phyloP scores from a whole-genome alignment of 2,329 filamentous ascomycete genomes.

The Coleophoma eucalyptorum region DNA sequence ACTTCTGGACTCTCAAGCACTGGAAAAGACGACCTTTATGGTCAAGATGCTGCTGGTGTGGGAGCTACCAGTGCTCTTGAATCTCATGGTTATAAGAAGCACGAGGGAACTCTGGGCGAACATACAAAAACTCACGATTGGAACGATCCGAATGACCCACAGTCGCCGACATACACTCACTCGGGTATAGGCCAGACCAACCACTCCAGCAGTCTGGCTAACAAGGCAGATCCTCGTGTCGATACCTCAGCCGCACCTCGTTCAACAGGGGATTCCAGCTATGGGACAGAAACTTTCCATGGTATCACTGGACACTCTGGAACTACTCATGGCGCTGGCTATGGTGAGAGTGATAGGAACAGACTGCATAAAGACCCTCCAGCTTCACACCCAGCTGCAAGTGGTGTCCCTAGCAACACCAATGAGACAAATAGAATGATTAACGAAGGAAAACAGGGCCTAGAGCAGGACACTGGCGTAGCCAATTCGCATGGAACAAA shows the following conservation, averaged over 20 bases:
- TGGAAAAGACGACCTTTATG: not conserved
- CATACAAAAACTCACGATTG: too few species aligned
- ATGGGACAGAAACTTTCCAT: not conserved
- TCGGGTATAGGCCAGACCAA: too few species aligned
- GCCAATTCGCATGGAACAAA: not conserved
- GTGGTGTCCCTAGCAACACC: not conserved
- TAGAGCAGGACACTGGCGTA: not conserved
- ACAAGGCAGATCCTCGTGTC: not conserved
- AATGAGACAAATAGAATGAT: not conserved
- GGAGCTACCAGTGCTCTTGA: constrained; percentile 3
- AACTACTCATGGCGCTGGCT: not conserved
- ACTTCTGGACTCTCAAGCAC: not conserved
- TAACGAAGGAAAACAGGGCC: not conserved
- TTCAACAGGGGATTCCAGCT: not conserved
- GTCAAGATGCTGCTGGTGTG: constrained; percentile 1
- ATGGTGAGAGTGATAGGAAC: constrained; percentile 9
- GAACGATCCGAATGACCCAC: too few species aligned
- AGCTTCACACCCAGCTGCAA: constrained; percentile 14
- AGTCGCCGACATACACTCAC: too few species aligned
- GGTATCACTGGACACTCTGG: not conserved
- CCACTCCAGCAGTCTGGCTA: not conserved
- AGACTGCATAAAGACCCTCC: constrained; percentile 22
- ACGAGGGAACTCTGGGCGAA: not conserved
- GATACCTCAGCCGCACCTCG: not conserved
- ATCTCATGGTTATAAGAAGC: constrained; percentile 2